Evolutionary conservation across 257 asterid species (phyloP), one percentile per base, ranked within the genome.

Genomic region (Scutellaria barbata): DNA sequence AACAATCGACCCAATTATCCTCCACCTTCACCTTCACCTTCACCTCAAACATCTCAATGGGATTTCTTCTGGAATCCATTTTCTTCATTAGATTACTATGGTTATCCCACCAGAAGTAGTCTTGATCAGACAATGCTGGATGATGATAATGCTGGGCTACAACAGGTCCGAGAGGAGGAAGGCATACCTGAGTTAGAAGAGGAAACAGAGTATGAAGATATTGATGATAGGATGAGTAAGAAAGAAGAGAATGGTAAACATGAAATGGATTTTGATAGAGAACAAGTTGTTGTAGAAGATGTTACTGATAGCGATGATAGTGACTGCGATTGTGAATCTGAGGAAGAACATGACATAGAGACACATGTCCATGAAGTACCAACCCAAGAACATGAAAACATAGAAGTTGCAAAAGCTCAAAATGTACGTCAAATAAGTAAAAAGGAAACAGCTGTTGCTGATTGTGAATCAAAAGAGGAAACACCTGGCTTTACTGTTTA

Each of bases 31-130:
- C 87, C 89, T 63, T 86, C 96, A 7, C 89, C 89, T 69, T 86
- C 96, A 1, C 92, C 97, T 63, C 96, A 85, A 61, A 71, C 84
- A 0, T 84, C 99, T 37, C 99, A 86, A 65, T 94, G 99, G 99
- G 99, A 94, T 84, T 94, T 87, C 84, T 94, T 94, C 42, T 94
- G 97, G 99, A 88, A 94, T 72, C 99, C 99, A 12, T 94, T 94
- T 75, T 85, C 96, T 42, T 91, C 99, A 14, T 64, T 94, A 41
- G 99, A 94, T 78, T 89, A 88, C 71, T 91, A 88, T 68, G 89
- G 95, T 12, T 94, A 89, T 83, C 85, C 92, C 68, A 70, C 62
- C 8, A 82, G 92, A 67, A 78, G 71, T 76, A 77, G 82, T 56
- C 68, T 81, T 52, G 95, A 86, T 54, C 92, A 70, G 18, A 72